These are phyloP conservation scores for Cladophialophora exuberans DNA, from an alignment of 2,329 filamentous ascomycete genomes.

Conservation along the genomic window DNA sequence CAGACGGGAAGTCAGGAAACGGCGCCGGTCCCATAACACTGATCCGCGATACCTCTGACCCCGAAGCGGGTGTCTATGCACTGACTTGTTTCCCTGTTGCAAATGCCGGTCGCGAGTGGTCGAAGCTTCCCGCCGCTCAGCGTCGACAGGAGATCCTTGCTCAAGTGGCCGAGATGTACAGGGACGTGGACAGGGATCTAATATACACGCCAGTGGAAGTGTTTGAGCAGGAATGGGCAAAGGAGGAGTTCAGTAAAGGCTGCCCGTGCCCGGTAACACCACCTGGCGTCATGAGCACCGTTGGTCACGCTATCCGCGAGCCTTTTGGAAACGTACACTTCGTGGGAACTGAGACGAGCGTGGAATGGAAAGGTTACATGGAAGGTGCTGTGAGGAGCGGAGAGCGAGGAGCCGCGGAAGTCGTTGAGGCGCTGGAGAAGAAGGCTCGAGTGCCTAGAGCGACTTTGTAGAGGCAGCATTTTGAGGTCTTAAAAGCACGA, in stretches of 20 bases:
- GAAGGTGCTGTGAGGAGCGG: conserved; percentile 59
- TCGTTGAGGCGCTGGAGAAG: conserved; percentile 46
- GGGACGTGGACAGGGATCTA: conserved; percentile 37
- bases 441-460: too few relatives aligned
- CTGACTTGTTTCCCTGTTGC: conserved; percentile 32
- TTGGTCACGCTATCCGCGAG: conserved; percentile 39
- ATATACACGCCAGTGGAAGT: conserved; percentile 47
- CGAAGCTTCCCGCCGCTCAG: background rate
- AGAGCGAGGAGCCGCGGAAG: conserved; percentile 47
- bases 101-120: conserved; percentile 34
- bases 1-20: too few relatives aligned
- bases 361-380: conserved; percentile 62
- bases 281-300: conserved; percentile 43
- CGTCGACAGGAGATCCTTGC: conserved; percentile 5
- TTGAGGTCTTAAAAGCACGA: too few relatives aligned
- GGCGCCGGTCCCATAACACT: conserved; percentile 48
- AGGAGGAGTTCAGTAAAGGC: conserved; percentile 30
- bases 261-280: conserved; percentile 43
- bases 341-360: conserved; percentile 57
- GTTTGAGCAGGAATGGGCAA: conserved; percentile 10
- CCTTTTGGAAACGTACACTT: conserved; percentile 52
- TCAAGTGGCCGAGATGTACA: conserved; percentile 3
- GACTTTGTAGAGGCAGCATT: too few relatives aligned
- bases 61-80: conserved; percentile 45
- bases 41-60: conserved; percentile 49